These are phyloP conservation scores for Umbelopsis isabellina DNA, from an alignment of 192 early-diverging fungal species.

Conservation along the genomic window DNA sequence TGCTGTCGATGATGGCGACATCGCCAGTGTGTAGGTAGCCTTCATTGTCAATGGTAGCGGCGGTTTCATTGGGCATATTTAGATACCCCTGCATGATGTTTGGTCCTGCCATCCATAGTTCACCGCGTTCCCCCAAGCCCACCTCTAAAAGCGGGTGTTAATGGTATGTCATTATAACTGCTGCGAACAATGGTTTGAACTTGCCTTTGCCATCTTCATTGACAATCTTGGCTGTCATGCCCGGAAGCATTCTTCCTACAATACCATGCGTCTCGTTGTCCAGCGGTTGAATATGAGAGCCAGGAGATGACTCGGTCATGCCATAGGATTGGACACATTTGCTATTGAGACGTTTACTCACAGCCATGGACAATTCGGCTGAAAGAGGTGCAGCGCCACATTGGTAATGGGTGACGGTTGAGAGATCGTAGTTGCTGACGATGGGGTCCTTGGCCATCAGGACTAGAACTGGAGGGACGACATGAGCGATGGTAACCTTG, in stretches of 20 bases:
- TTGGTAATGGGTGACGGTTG: constrained; percentile 61
- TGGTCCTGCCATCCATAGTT: constrained; percentile 65
- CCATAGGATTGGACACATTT: constrained; percentile 44
- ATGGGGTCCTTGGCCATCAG: constrained; percentile 76
- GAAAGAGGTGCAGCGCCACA: constrained; percentile 85
- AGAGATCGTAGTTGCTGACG: constrained; percentile 75
- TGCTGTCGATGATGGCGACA: constrained; percentile 66
- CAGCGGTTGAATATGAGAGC: constrained; percentile 24
- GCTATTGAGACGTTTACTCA: neutral
- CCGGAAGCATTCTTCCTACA: constrained; percentile 74
- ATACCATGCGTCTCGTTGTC: constrained; percentile 27
- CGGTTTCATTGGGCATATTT: constrained; percentile 76
- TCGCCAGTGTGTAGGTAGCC: constrained; percentile 88
- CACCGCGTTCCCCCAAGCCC: constrained; percentile 62
- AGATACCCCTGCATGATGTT: constrained; percentile 67
- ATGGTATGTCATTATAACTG: neutral
- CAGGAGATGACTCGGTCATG: constrained; percentile 60
- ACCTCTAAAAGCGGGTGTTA: constrained; percentile 42
- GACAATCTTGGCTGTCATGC: constrained; percentile 74
- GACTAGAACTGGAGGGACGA: constrained; percentile 70
- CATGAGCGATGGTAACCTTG: constrained; percentile 64
- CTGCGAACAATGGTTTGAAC: neutral
- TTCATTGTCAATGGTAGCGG: constrained; percentile 69
- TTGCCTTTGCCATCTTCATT: constrained; percentile 65
- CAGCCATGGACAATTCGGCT: constrained; percentile 45